Percentiles rank a stretch among this genome's conserved stretches.
phyloP scores from a whole-genome alignment of 1,139 yeast species.

The Taphrina pruni region DNA sequence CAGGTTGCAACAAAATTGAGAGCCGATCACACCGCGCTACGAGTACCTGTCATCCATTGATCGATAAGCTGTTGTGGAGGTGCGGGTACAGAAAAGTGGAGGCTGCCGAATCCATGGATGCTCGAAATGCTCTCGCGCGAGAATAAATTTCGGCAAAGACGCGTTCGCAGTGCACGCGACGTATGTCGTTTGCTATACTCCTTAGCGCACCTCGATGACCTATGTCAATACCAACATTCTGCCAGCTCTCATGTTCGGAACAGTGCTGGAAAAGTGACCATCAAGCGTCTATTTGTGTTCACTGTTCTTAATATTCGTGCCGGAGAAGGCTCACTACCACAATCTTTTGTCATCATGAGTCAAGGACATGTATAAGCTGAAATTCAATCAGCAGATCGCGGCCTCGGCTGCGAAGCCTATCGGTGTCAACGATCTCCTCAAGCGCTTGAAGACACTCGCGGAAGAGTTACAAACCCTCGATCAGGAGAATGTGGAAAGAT shows the following conservation, averaged over 20 bases:
- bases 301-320: neutral
- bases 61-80: too few species aligned
- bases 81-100: neutral
- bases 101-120: neutral
- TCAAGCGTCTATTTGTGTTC: too few species aligned
- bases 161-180: conserved; percentile 6
- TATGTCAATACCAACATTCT: too few species aligned
- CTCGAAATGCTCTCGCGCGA: conserved; percentile 3
- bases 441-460: conserved; percentile 50
- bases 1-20: too few species aligned
- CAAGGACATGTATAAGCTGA: conserved; percentile 48
- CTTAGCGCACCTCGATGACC: too few species aligned
- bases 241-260: too few species aligned
- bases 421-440: conserved; percentile 63
- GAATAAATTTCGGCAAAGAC: conserved; percentile 2
- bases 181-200: neutral
- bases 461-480: conserved; percentile 40
- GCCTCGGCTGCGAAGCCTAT: conserved; percentile 64
- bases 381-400: conserved; percentile 60
- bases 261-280: too few species aligned
- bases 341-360: neutral
- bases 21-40: too few species aligned
- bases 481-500: conserved; percentile 31
- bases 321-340: neutral
- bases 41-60: too few species aligned